These are phyloP conservation scores for Dichomitus squalens DNA, from an alignment of 1,284 basidiomycete genomes.

Conservation along the genomic window DNA sequence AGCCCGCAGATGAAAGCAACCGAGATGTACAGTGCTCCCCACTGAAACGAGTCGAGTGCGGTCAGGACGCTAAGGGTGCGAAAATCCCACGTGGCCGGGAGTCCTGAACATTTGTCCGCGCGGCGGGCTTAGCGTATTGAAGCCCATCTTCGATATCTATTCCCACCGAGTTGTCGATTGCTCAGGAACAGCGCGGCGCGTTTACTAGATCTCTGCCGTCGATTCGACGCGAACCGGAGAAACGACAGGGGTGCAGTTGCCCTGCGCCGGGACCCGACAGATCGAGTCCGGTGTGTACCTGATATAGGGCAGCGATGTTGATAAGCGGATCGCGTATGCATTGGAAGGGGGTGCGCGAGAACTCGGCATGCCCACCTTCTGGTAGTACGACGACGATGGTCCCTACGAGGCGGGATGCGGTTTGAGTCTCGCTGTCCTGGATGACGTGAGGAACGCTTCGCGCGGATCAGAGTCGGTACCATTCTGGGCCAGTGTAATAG, in stretches of 20 bases:
- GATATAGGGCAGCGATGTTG: constrained; percentile 9
- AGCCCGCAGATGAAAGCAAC: not conserved
- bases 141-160: not conserved
- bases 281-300: constrained; percentile 5
- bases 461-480: not conserved
- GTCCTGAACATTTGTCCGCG: not conserved
- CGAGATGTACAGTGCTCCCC: not conserved
- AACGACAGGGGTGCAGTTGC: constrained; percentile 1
- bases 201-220: constrained; percentile 8
- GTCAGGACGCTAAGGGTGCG: not conserved
- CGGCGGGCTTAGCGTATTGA: not conserved
- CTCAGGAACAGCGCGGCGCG: constrained; percentile 8
- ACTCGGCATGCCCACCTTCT: not conserved
- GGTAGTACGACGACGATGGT: not conserved
- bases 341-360: not conserved
- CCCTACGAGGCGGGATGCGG: not conserved
- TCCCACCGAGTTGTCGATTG: constrained; percentile 4
- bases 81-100: not conserved
- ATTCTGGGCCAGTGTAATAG: not conserved
- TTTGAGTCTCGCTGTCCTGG: not conserved
- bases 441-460: not conserved
- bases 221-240: constrained; percentile 6
- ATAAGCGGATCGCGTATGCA: not conserved
- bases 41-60: not conserved
- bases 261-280: constrained; percentile 13